A percentile compares a stretch with the other conserved stretches of the same genome.
Conservation (phyloP, 2,329 filamentous ascomycete species). For the Talaromyces marneffei region DNA sequence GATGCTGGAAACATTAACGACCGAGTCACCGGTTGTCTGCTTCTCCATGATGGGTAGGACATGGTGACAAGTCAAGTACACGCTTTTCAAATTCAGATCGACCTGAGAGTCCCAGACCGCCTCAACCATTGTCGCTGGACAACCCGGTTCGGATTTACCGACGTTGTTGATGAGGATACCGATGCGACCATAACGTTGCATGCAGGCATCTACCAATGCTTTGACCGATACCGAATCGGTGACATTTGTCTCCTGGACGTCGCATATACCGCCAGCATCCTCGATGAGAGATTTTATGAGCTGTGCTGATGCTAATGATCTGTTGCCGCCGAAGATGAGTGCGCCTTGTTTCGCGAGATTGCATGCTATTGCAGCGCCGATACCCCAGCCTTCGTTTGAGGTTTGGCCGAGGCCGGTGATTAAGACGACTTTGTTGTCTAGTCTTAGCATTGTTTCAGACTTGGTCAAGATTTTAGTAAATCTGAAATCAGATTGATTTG, state of each 20-base stretch:
- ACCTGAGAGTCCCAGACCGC: constrained; percentile 48
- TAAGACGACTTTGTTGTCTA: constrained; percentile 8
- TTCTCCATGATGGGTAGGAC: constrained; percentile 33
- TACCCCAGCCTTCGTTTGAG: constrained; percentile 1
- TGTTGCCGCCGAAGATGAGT: constrained; percentile 48
- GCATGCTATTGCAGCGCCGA: constrained; percentile 19
- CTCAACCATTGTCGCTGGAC: constrained; percentile 45
- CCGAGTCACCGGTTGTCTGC: constrained; percentile 29
- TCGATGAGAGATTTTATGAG: constrained; percentile 39
- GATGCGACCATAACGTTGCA: constrained; percentile 49
- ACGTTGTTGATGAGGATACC: constrained; percentile 59
- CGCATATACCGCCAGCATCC: constrained; percentile 19
- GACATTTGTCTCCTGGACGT: background rate
- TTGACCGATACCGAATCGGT: constrained; percentile 45
- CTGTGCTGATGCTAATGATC: constrained; percentile 37
- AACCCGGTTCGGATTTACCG: constrained; percentile 50
- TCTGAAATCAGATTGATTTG: background rate
- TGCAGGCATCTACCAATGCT: constrained; percentile 46
- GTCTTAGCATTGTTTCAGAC: background rate
- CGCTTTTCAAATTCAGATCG: constrained; percentile 37
- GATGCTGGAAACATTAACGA: constrained; percentile 38
- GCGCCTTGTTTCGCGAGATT: constrained; percentile 46
- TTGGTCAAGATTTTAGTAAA: background rate
- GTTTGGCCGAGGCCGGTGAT: constrained; percentile 11
- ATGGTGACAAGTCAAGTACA: constrained; percentile 30